Evolutionary conservation across 345 rosid species (phyloP).

Genomic region (Anacardium occidentale): DNA sequence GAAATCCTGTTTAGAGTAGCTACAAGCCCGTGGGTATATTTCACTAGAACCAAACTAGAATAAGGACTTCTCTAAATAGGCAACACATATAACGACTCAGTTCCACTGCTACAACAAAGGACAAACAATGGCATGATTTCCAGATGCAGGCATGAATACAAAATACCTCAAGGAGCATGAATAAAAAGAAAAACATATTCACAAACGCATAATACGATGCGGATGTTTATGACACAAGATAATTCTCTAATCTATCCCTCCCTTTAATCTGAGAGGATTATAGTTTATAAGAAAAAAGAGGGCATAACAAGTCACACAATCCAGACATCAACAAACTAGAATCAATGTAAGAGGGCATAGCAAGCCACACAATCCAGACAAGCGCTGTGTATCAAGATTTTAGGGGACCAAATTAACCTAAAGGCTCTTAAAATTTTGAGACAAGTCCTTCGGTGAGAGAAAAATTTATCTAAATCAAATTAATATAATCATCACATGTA

Average conservation of each 20-base stretch:
- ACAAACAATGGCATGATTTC: neutral
- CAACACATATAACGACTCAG: neutral
- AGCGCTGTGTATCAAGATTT: neutral
- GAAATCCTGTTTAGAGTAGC: neutral
- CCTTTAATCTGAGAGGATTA: neutral
- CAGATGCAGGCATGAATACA: neutral
- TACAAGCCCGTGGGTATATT: neutral
- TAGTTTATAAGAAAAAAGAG: neutral
- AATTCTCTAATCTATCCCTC: neutral
- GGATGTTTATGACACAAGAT: neutral
- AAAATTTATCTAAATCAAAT: neutral
- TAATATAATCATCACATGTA: neutral
- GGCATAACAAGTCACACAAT: neutral
- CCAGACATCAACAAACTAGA: neutral
- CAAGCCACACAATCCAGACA: neutral
- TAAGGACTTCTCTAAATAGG: neutral
- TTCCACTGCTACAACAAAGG: neutral
- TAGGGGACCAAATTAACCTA: slow-evolving; percentile 1
- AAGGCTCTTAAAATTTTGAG: neutral
- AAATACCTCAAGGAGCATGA: neutral
- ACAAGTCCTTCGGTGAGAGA: slow-evolving; percentile 5
- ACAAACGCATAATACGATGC: neutral
- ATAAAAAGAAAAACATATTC: neutral
- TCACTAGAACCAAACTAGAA: neutral
- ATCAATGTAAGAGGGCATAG: neutral